A percentile compares a stretch with the other conserved stretches of the same genome.
Evolutionary conservation across 1,139 yeast species (phyloP).

Genomic region (Magnusiomyces suaveolens): DNA sequence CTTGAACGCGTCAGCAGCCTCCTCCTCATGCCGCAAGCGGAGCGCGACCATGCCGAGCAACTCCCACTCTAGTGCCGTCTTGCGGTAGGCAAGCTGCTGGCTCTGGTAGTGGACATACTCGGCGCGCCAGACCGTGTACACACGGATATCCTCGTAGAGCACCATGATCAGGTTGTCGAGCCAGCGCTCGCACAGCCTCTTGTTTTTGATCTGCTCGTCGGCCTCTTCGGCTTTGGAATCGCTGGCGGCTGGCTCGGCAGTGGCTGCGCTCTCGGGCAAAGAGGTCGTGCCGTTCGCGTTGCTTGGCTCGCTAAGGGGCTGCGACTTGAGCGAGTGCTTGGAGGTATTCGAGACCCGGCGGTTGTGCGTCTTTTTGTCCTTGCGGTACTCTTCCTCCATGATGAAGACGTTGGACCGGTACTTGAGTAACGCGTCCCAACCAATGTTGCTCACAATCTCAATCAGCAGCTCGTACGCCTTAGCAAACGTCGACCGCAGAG

Average conservation of each 20-base stretch:
- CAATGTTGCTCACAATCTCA: slow-evolving; percentile 53
- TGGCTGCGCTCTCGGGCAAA: not conserved
- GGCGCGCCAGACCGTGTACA: slow-evolving; percentile 86
- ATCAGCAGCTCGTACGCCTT: slow-evolving; percentile 75
- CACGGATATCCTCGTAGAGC: slow-evolving; percentile 78
- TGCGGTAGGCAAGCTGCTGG: slow-evolving; percentile 63
- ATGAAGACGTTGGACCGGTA: slow-evolving; percentile 79
- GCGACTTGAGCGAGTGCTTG: not conserved
- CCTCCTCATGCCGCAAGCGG: slow-evolving; percentile 68
- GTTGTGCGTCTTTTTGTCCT: slow-evolving; percentile 25
- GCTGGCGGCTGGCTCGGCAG: not conserved
- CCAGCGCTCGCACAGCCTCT: slow-evolving; percentile 92
- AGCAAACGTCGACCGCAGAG: slow-evolving; percentile 68
- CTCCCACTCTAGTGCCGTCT: slow-evolving; percentile 90
- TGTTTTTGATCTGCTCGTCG: slow-evolving; percentile 40
- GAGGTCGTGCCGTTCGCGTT: not conserved
- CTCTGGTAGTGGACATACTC: slow-evolving; percentile 73
- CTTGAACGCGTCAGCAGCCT: slow-evolving; percentile 70
- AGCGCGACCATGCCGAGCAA: slow-evolving; percentile 73
- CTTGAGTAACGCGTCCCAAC: slow-evolving; percentile 83
- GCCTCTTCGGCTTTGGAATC: slow-evolving; percentile 6
- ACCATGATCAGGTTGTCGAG: slow-evolving; percentile 79
- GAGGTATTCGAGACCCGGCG: slow-evolving; percentile 6
- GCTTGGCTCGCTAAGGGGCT: not conserved
- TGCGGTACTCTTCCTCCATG: slow-evolving; percentile 81